These are phyloP conservation scores for Candida saitoana DNA, from an alignment of 805 yeast genomes.

Conservation along the genomic window DNA sequence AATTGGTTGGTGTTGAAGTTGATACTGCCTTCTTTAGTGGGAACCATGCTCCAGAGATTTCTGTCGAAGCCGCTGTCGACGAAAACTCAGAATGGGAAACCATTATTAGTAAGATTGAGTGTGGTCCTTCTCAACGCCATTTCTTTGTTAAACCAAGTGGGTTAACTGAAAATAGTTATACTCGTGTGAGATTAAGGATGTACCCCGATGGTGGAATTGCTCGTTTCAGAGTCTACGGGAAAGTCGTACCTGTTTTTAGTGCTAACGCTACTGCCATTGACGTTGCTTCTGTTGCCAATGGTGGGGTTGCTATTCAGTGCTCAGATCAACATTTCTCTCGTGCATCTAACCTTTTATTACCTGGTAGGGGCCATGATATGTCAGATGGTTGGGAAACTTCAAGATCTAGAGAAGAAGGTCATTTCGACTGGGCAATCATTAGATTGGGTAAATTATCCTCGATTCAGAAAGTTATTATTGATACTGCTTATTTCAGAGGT, in stretches of 20 bases:
- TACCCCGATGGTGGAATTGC: constrained; percentile 99
- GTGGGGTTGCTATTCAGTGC: constrained; percentile 80
- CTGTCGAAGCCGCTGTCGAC: constrained; percentile 66
- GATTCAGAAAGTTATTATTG: constrained; percentile 62
- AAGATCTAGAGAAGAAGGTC: constrained; percentile 79
- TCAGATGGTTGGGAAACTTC: constrained; percentile 98
- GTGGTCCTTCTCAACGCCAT: constrained; percentile 88
- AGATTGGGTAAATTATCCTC: constrained; percentile 66
- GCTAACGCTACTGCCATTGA: constrained; percentile 48
- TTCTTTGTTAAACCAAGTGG: constrained; percentile 59
- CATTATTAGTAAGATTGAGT: constrained; percentile 65
- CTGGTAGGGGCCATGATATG: constrained; percentile 96
- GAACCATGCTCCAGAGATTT: constrained; percentile 87
- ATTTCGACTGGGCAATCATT: constrained; percentile 87
- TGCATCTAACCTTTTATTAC: constrained; percentile 82
- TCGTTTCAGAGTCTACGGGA: constrained; percentile 84
- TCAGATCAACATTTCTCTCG: constrained; percentile 95
- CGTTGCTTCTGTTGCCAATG: constrained; percentile 76
- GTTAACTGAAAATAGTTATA: constrained; percentile 60
- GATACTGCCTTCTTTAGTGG: constrained; percentile 95
- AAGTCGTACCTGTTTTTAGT: constrained; percentile 68
- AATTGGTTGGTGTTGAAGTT: constrained; percentile 75
- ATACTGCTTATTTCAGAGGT: constrained; percentile 93
- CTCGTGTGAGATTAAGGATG: constrained; percentile 83
- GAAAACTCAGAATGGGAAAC: constrained; percentile 59